Base-by-base conservation (phyloP, 176 grass and related monocot species). In the Thinopyrum elongatum region DNA sequence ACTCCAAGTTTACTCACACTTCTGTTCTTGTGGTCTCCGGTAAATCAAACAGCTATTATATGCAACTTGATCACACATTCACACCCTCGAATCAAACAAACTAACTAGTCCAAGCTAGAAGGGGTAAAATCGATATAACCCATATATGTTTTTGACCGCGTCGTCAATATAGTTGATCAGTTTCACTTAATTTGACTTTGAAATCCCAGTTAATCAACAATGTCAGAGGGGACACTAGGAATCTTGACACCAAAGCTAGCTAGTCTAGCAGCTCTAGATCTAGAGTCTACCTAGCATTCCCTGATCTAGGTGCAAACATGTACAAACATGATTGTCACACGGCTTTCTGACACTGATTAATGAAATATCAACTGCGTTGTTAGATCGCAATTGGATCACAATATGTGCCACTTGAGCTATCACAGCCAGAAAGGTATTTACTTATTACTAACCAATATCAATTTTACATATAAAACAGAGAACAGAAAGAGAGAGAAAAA, bases 161-260 rank as follows among this genome's bases (percentile, higher is more conserved):
- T 1, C 7, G 8, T 51, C 47, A 5, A 34, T 34, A 5, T 34
- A 3, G 2, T 41, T 5, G 34, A 70, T 22, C 51, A 72, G 17
- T 19, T 34, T 3, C 9, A 17, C 68, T 81, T 86, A 62, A 59
- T n/a, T 57, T 58, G 38, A 55, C 39, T 76, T 7, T 1, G 12
- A 10, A 12, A 19, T 81, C 81, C 16, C 80, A 83, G 63, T 80
- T 77, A 70, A 58, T 59, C 58, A 31, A n/a, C 19, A 80, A 7
- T 31, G 6, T 83, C 17, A 16, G 5, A 34, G 27, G 83, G 46
- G 62, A 70, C 69, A 89, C 10, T 77, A 6, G 88, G 88, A 86
- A 90, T 90, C 83, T 86, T 2, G 10, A 76, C 61, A 77, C 60
- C 60, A 16, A 72, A 80, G 36, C 4, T 13, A 51, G 36, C 59